phyloP scores from a whole-genome alignment of 139 green algal genomes.

The Helicosporidium sp. region DNA sequence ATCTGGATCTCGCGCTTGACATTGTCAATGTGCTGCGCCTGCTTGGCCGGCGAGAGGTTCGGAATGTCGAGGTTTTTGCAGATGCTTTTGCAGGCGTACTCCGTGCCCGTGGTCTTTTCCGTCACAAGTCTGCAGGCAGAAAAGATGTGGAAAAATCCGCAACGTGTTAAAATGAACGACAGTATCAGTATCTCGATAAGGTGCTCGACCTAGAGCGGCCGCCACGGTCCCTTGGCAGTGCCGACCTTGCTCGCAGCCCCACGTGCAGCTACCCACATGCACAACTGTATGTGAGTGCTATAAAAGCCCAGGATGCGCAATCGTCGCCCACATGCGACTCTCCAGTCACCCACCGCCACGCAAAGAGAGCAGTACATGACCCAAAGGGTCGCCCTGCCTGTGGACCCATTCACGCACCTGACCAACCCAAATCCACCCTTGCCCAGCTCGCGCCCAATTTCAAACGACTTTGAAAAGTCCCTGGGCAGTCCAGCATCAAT shows the following conservation, averaged over 20 bases:
- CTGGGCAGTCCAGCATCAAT: slow-evolving; percentile 14
- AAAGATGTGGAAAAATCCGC: too few species aligned
- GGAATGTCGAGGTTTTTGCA: slow-evolving; percentile 45
- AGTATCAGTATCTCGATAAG: too few species aligned
- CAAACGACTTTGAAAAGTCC: slow-evolving; percentile 17
- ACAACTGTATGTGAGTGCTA: too few species aligned
- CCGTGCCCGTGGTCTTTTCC: slow-evolving; percentile 27
- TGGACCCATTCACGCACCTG: slow-evolving; percentile 4
- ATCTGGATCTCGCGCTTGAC: slow-evolving; percentile 46
- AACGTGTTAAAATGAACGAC: too few species aligned
- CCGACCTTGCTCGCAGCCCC: not conserved
- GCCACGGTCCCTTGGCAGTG: not conserved
- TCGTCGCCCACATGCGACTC: too few species aligned
- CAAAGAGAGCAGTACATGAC: not conserved
- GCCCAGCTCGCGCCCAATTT: slow-evolving; percentile 31
- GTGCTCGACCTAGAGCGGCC: not conserved
- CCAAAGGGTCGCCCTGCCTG: not conserved
- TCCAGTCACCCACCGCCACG: not conserved
- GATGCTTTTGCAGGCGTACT: slow-evolving; percentile 65
- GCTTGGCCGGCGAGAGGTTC: slow-evolving; percentile 29
- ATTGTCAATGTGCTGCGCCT: slow-evolving; percentile 55
- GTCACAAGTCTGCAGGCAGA: slow-evolving; percentile 19
- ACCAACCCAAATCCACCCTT: slow-evolving; percentile 65
- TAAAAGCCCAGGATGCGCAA: too few species aligned
- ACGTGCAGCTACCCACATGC: not conserved